Percentiles rank a stretch among this genome's conserved stretches.
These are phyloP conservation scores for Obba rivulosa DNA, from an alignment of 768 basidiomycete genomes.

Conservation along the genomic window DNA sequence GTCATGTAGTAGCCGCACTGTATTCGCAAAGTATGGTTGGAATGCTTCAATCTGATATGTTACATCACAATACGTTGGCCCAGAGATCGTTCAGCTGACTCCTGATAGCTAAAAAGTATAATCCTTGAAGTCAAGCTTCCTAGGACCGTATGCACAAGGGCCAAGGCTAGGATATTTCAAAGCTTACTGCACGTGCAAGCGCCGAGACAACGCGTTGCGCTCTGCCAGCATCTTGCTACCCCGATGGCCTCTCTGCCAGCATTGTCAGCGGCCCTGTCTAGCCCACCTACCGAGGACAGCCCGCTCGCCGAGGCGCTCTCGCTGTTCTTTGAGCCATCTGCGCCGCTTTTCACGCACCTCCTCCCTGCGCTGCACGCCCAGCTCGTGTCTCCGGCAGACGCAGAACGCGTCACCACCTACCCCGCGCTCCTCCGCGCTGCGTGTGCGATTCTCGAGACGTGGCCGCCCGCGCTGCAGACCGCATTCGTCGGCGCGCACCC, in stretches of 20 bases:
- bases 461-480: constrained; percentile 47
- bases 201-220: not conserved
- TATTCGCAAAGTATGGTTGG: too few species aligned
- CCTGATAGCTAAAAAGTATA: too few species aligned
- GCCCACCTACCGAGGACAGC: constrained; percentile 11
- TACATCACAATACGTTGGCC: too few species aligned
- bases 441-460: constrained; percentile 43
- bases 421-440: constrained; percentile 50
- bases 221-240: not conserved
- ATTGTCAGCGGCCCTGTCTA: constrained; percentile 10
- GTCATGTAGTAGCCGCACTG: too few species aligned
- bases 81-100: too few species aligned
- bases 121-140: too few species aligned
- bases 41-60: too few species aligned
- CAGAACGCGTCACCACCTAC: constrained; percentile 35
- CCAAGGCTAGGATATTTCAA: too few species aligned
- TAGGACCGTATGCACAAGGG: too few species aligned
- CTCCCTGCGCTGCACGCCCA: constrained; percentile 43
- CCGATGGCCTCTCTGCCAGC: constrained; percentile 15
- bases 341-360: constrained; percentile 45
- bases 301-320: constrained; percentile 32
- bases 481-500: constrained; percentile 82
- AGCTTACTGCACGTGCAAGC: too few species aligned
- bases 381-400: constrained; percentile 1
- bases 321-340: constrained; percentile 64